phyloP scores from a whole-genome alignment of 1,139 yeast species.

The Diutina pseudorugosa region DNA sequence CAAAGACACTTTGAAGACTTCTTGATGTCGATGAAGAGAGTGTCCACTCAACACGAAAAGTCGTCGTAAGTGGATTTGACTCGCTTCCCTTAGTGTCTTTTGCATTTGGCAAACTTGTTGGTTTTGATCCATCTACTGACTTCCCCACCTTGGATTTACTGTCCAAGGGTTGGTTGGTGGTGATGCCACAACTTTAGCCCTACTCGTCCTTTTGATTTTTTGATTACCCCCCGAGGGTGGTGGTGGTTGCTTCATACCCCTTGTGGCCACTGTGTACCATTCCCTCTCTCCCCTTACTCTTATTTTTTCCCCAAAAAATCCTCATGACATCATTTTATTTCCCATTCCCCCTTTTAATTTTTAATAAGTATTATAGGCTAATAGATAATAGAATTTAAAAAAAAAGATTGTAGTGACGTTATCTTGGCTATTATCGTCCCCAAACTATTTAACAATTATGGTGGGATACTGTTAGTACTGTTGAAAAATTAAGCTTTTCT shows the following conservation, averaged over 20 bases:
- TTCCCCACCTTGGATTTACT: constrained; percentile 9
- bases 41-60: constrained; percentile 93
- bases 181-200: constrained; percentile 7
- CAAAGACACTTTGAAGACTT: constrained; percentile 86
- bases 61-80: constrained; percentile 26
- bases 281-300: neutral
- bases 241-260: constrained; percentile 2
- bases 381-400: constrained; percentile 3
- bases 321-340: constrained; percentile 4
- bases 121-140: neutral
- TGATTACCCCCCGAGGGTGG: constrained; percentile 9
- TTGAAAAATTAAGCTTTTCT: too few species aligned
- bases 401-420: neutral
- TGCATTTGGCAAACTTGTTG: constrained; percentile 5
- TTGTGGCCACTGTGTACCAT: neutral
- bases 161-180: neutral
- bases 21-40: constrained; percentile 95
- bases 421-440: too few species aligned
- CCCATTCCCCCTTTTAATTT: constrained; percentile 5
- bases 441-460: too few species aligned
- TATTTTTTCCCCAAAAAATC: constrained; percentile 8
- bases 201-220: constrained; percentile 5
- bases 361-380: constrained; percentile 4
- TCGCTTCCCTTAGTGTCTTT: too few species aligned
- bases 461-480: too few species aligned